Conservation (phyloP, 2,329 filamentous ascomycete genomes). For the Pleurostoma richardsiae region DNA sequence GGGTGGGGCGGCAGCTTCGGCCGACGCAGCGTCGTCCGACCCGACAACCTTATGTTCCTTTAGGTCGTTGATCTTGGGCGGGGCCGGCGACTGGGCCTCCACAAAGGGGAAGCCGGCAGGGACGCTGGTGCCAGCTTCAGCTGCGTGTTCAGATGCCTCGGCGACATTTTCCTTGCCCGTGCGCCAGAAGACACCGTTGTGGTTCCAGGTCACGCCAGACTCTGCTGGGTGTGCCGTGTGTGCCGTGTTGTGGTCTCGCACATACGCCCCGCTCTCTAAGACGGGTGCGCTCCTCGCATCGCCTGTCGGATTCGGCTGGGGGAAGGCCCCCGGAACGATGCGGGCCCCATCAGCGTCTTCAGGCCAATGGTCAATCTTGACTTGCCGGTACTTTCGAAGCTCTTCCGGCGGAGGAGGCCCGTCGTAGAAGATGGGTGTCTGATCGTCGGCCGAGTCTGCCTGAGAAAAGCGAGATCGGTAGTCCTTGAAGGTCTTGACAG, state of each 20-base stretch:
- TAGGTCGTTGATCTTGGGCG: constrained; percentile 21
- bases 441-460: constrained; percentile 11
- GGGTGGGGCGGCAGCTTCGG: constrained; percentile 20
- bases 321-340: neutral
- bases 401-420: constrained; percentile 27
- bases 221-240: neutral
- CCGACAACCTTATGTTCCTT: constrained; percentile 11
- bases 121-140: constrained; percentile 7
- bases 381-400: constrained; percentile 25
- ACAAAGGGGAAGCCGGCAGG: neutral
- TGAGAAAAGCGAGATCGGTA: constrained; percentile 27
- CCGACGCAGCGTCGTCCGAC: constrained; percentile 14
- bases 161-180: constrained; percentile 2
- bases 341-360: constrained; percentile 4
- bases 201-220: neutral
- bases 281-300: neutral
- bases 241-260: neutral
- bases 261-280: neutral
- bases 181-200: neutral
- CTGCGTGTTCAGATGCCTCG: too few relatives aligned
- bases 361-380: constrained; percentile 21
- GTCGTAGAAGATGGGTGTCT: constrained; percentile 22
- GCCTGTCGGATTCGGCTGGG: neutral
- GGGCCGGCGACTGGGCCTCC: neutral
- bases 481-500: constrained; percentile 22